Evolutionary conservation across 306 rosid genomes (phyloP).

Genomic region (Fragaria nilgerrensis): DNA sequence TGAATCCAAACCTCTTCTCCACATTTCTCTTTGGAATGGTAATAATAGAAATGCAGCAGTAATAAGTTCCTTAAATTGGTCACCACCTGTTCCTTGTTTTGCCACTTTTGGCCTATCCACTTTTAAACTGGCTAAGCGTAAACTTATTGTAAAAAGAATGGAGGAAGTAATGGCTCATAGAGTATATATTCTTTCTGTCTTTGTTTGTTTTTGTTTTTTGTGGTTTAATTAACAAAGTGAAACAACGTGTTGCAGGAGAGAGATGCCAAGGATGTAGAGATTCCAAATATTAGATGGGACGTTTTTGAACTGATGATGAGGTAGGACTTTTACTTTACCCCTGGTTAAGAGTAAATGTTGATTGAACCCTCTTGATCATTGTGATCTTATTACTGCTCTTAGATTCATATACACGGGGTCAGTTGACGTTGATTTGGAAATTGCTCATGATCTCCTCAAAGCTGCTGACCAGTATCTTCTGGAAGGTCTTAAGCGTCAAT

Average conservation of each 20-base stretch:
- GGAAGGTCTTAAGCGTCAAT: conserved; percentile 63
- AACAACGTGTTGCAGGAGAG: conserved; percentile 26
- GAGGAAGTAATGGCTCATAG: background rate
- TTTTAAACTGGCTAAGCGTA: background rate
- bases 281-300: conserved; percentile 39
- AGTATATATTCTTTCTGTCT: background rate
- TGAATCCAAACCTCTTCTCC: background rate
- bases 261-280: conserved; percentile 32
- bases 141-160: background rate
- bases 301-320: conserved; percentile 41
- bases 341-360: background rate
- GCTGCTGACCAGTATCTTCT: conserved; percentile 83
- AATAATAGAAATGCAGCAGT: background rate
- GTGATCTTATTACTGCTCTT: background rate
- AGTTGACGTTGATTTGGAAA: conserved; percentile 41
- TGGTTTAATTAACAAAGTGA: background rate
- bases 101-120: background rate
- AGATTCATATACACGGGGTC: conserved; percentile 71
- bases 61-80: background rate
- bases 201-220: background rate
- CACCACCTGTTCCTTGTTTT: background rate
- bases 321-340: background rate
- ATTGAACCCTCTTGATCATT: background rate
- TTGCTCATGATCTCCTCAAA: conserved; percentile 59
- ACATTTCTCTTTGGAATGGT: background rate